Evolutionary conservation across 805 yeast species (phyloP).

Genomic region (Yamadazyma scolyti): DNA sequence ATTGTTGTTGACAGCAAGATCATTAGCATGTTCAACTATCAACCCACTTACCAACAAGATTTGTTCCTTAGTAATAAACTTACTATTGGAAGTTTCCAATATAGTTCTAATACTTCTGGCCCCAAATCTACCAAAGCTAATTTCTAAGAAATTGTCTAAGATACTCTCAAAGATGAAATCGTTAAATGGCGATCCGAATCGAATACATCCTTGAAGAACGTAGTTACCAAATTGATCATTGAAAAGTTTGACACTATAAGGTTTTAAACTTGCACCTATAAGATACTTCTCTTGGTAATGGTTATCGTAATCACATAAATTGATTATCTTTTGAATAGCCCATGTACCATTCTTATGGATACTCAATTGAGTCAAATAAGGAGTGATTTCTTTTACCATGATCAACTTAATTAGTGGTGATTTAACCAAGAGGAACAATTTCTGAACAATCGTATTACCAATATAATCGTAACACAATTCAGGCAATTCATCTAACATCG

Average conservation of each 20-base stretch:
- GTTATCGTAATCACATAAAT: slow-evolving; percentile 51
- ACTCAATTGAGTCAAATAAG: slow-evolving; percentile 85
- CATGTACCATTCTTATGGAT: slow-evolving; percentile 98
- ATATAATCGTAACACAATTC: slow-evolving; percentile 88
- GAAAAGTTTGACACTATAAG: slow-evolving; percentile 79
- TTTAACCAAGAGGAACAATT: slow-evolving; percentile 66
- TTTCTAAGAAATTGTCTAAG: slow-evolving; percentile 69
- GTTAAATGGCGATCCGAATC: slow-evolving; percentile 84
- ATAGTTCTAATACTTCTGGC: slow-evolving; percentile 94
- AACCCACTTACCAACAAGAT: slow-evolving; percentile 69
- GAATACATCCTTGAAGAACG: slow-evolving; percentile 89
- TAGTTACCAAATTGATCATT: slow-evolving; percentile 97
- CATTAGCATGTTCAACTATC: slow-evolving; percentile 73
- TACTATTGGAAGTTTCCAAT: slow-evolving; percentile 61
- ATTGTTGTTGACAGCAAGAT: slow-evolving; percentile 76
- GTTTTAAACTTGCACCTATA: slow-evolving; percentile 67
- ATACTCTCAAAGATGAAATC: slow-evolving; percentile 86
- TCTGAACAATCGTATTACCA: slow-evolving; percentile 95
- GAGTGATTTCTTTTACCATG: slow-evolving; percentile 75
- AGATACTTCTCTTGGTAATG: slow-evolving; percentile 47
- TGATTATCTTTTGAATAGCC: slow-evolving; percentile 97
- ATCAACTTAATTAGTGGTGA: slow-evolving; percentile 70
- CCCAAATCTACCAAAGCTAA: slow-evolving; percentile 88
- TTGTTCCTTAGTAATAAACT: slow-evolving; percentile 51
- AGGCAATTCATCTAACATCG: slow-evolving; percentile 85